Conservation (phyloP, 441 rosid species). For the Mallotus repandus region DNA sequence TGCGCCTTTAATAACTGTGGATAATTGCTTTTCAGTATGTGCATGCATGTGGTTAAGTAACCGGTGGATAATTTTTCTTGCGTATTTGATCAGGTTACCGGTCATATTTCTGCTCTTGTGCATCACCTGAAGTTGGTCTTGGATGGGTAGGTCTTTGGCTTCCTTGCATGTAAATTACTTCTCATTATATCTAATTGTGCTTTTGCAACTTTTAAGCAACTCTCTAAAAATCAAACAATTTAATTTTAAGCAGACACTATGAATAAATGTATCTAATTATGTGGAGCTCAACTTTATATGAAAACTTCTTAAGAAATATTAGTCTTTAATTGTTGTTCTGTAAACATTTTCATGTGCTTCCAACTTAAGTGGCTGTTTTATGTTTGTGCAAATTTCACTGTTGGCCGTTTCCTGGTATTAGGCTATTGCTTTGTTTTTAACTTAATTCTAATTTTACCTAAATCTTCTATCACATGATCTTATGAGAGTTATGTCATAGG, state of each 20-base stretch:
- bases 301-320: background rate
- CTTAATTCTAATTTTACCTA: background rate
- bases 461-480: background rate
- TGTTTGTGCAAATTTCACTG: background rate
- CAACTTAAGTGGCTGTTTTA: background rate
- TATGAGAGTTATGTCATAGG: background rate
- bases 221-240: background rate
- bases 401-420: background rate
- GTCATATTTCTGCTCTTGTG: conserved; percentile 94
- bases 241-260: background rate
- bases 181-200: background rate
- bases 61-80: conserved; percentile 15
- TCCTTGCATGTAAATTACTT: background rate
- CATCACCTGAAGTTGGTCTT: conserved; percentile 97
- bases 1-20: background rate
- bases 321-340: background rate
- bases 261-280: no score
- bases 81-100: conserved; percentile 69
- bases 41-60: background rate
- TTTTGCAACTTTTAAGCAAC: background rate
- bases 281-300: background rate
- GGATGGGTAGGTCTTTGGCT: conserved; percentile 82
- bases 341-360: background rate
- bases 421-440: background rate
- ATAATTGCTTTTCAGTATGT: background rate